Evolutionary conservation across 257 asterid genomes (phyloP), one percentile per base, ranked within the genome.

Genomic region (Nicotiana noctiflora): DNA sequence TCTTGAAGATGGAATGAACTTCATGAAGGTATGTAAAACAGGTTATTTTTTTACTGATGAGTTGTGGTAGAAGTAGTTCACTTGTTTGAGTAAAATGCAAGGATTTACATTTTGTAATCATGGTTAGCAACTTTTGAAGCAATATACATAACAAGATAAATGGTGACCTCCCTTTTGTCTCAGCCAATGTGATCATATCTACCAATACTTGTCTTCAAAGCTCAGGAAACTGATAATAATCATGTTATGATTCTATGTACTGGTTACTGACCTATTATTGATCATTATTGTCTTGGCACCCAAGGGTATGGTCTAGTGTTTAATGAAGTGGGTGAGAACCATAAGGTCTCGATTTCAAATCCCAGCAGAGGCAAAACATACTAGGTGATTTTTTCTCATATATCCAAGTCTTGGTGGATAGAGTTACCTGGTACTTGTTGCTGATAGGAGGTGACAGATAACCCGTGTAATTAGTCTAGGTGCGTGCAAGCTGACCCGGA

Each of bases 61-160:
- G 63, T 31, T 40, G 65, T 44, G 77, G 68, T 56, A 80, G 76
- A 72, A 80, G 46, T 19, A 60, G 56, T 77, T 59, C 44, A 21
- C n/a, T 46, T 79, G 76, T 64, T 87, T n/a, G 95, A 91, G 97
- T 92, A 86, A 81, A 91, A 84, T 87, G 85, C 74, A 90, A 89
- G 90, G 76, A 72, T 81, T 63, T 59, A 14, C 6, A 49, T 87
- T 68, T 12, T 81, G 90, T 81, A 81, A 91, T 93, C 87, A 91
- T 94, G 85, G 80, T 90, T 84, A 49, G 72, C 83, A 77, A 70
- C 77, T 53, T 64, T 57, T 82, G 89, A 85, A 85, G 89, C 87
- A 87, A 85, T 55, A 37, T n/a, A 80, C 77, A 86, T 18, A 77
- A 8, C 34, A 77, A 77, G 57, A 32, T 37, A 79, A 34, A 46